Base-by-base conservation (phyloP, 768 basidiomycete genomes). In the Suillus tomentosus region DNA sequence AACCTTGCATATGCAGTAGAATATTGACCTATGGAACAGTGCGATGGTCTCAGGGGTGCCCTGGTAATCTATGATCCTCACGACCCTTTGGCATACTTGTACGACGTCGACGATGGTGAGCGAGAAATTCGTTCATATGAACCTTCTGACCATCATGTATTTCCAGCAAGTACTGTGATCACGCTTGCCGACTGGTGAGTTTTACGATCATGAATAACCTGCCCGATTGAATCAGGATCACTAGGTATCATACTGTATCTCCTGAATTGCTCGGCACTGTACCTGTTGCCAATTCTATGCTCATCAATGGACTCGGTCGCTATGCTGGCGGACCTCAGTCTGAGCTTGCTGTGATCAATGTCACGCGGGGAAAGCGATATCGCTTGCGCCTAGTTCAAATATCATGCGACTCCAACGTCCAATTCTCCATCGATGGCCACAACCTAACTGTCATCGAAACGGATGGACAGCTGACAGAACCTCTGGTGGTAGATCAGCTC, bases 351-450 rank as follows among this genome's bases (percentile, higher is more conserved):
- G 71, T 82, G 5, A 67, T 83, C 65, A 75, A 70, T 67, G 61
- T 81, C 58, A 45, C 66, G 22, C 57, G 53, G 0, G 76, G 74
- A 6, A 71, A 69, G 48, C 76, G 80, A 10, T 82, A 79, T 70
- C 74, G 80, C 31, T 72, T 78, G 63, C 78, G 79, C 8, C 59
- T 80, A 2, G 51, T 81, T 14, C 72, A 68, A 34, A 73, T 79
- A 13, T 79, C 82, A 1, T 84, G 84, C 64, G 79, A 81, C 42
- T 75, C 72, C 1, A 74, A 71, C 68, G 84, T 76, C 68, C 73
- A 67, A 22, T 81, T 84, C 71, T 78, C 78, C 2, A 81, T 84
- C 62, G 80, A 83, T 64, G 76, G 75, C 1, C 84, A 85, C 62
- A 64, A 48, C 0, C 70, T 83, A 68, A 82, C 79, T 0, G 72